These are phyloP conservation scores for Prunus fruticosa DNA, from an alignment of 306 rosid genomes.

Conservation along the genomic window DNA sequence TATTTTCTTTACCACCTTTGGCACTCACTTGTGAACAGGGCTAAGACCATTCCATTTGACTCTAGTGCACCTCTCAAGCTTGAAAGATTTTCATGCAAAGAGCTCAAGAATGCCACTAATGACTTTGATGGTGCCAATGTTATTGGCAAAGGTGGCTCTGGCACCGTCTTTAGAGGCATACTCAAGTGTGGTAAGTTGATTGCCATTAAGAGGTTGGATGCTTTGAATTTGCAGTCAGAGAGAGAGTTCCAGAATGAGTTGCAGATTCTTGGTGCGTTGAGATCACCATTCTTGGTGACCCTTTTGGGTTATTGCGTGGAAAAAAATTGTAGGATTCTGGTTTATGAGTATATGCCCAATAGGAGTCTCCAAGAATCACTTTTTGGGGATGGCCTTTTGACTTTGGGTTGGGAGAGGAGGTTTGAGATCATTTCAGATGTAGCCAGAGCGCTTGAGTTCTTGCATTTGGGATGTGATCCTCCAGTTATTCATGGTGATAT, in stretches of 20 bases:
- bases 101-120: constrained; percentile 68
- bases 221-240: constrained; percentile 67
- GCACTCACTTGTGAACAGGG: constrained; percentile 60
- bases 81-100: constrained; percentile 72
- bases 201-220: constrained; percentile 72
- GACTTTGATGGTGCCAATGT: constrained; percentile 61
- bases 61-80: constrained; percentile 83
- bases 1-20: constrained; percentile 79
- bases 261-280: constrained; percentile 87
- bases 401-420: constrained; percentile 84
- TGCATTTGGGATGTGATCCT: constrained; percentile 89
- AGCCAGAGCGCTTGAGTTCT: constrained; percentile 79
- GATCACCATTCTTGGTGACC: constrained; percentile 77
- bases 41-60: constrained; percentile 81
- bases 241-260: constrained; percentile 92
- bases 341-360: constrained; percentile 85
- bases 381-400: constrained; percentile 57
- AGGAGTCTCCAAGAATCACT: constrained; percentile 87
- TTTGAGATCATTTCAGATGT: constrained; percentile 70
- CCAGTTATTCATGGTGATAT: constrained; percentile 94
- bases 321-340: constrained; percentile 64
- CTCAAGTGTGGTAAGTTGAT: constrained; percentile 67
- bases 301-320: constrained; percentile 90
- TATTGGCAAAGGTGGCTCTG: constrained; percentile 97
- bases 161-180: constrained; percentile 83